phyloP scores from a whole-genome alignment of 2,329 filamentous ascomycete genomes.

The Saccharata proteae region DNA sequence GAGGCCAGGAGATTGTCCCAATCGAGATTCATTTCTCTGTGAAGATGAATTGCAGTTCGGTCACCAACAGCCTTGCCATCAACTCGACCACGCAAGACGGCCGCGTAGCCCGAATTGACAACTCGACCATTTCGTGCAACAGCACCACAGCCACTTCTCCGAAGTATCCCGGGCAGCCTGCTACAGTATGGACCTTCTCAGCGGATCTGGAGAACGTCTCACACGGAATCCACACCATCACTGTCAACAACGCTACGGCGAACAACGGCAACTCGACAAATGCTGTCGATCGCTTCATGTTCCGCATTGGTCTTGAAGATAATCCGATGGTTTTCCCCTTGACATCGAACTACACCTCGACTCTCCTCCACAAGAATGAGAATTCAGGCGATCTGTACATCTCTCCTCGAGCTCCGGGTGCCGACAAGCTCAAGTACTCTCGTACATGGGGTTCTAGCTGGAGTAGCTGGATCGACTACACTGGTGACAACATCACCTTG shows the following conservation, averaged over 20 bases:
- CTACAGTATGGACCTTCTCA: conserved; percentile 41
- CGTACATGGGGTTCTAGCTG: conserved; percentile 49
- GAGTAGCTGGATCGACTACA: conserved; percentile 46
- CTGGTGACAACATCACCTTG: conserved; percentile 38
- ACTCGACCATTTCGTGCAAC: not conserved
- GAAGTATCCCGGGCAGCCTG: conserved; percentile 39
- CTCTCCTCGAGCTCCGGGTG: conserved; percentile 48
- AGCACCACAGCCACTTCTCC: conserved; percentile 12
- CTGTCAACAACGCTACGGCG: conserved; percentile 41
- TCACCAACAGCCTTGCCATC: conserved; percentile 39
- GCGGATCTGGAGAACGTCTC: conserved; percentile 43
- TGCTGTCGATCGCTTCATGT: conserved; percentile 47
- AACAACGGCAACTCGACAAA: conserved; percentile 22
- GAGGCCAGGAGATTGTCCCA: conserved; percentile 32
- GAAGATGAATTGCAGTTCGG: conserved; percentile 47
- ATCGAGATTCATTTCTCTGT: conserved; percentile 48
- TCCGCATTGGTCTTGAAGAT: conserved; percentile 44
- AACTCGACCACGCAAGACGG: conserved; percentile 41
- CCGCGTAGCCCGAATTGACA: not conserved
- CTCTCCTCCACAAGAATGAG: conserved; percentile 34
- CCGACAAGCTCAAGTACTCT: conserved; percentile 50
- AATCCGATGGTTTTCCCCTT: conserved; percentile 49
- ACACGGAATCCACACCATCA: conserved; percentile 49
- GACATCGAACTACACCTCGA: conserved; percentile 45
- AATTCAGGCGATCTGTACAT: conserved; percentile 34